These are phyloP conservation scores for Malus hybrid DNA, from an alignment of 331 rosid species.

Conservation along the genomic window DNA sequence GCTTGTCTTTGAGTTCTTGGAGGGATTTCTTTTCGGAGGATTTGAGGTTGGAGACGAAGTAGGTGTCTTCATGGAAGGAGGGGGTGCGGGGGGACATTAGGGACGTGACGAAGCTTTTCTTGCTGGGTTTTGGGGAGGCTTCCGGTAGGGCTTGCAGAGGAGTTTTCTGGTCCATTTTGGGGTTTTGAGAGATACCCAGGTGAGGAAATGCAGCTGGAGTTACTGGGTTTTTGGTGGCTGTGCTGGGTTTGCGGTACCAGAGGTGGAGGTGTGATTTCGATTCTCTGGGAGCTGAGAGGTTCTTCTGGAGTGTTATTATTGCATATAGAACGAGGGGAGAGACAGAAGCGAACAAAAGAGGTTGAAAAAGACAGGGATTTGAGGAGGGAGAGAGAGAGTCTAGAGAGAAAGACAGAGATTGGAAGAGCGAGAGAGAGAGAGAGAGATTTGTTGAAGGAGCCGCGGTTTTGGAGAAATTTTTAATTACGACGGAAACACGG, in stretches of 20 bases:
- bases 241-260: not conserved
- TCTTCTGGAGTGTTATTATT: not conserved
- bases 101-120: conserved; percentile 60
- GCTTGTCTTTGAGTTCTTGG: conserved; percentile 49
- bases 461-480: conserved; percentile 9
- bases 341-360: conserved; percentile 1
- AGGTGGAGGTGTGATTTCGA: not conserved
- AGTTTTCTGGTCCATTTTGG: conserved; percentile 40
- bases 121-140: conserved; percentile 50
- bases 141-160: conserved; percentile 31
- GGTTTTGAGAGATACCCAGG: conserved; percentile 29
- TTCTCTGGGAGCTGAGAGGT: conserved; percentile 14
- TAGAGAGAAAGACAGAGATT: too few relatives aligned
- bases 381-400: too few relatives aligned
- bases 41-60: conserved; percentile 46
- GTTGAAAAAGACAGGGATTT: not conserved
- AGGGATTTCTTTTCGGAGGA: conserved; percentile 69
- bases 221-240: not conserved
- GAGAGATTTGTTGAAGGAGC: not conserved
- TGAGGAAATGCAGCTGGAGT: not conserved
- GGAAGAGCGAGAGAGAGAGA: too few relatives aligned
- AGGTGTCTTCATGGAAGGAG: conserved; percentile 72
- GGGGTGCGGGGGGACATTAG: conserved; percentile 51
- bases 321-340: not conserved
- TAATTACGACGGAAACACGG: too few relatives aligned